Conservation (phyloP, 2,329 filamentous ascomycete species). For the Ophiostoma angusticollis region DNA sequence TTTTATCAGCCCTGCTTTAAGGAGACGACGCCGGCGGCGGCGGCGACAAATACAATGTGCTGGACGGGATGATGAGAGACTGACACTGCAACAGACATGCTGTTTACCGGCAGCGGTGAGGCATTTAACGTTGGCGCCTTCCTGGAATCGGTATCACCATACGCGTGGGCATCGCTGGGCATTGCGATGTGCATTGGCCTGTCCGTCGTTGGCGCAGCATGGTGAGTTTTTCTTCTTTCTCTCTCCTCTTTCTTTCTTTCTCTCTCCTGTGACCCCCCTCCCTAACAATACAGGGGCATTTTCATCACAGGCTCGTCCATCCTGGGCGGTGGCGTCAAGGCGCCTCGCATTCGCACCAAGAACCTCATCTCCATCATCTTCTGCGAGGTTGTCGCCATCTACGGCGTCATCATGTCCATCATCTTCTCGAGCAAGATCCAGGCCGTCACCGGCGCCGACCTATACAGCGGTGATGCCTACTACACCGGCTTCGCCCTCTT, state of each 20-base stretch:
- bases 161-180: slow-evolving; percentile 81
- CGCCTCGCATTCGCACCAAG: slow-evolving; percentile 96
- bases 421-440: slow-evolving; percentile 87
- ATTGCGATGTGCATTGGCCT: slow-evolving; percentile 91
- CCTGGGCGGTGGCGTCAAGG: slow-evolving; percentile 89
- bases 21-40: background rate
- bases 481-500: slow-evolving; percentile 94
- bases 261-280: background rate
- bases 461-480: slow-evolving; percentile 68
- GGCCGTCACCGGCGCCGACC: slow-evolving; percentile 46
- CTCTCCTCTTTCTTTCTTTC: background rate
- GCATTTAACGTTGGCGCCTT: slow-evolving; percentile 95
- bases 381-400: slow-evolving; percentile 98
- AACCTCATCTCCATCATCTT: slow-evolving; percentile 99
- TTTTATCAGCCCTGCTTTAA: no score
- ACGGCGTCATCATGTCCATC: slow-evolving; percentile 99
- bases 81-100: slow-evolving; percentile 60
- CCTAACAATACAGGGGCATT: slow-evolving; percentile 60
- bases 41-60: slow-evolving; percentile 9
- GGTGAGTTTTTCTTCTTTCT: slow-evolving; percentile 43
- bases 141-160: slow-evolving; percentile 85
- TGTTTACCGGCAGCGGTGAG: slow-evolving; percentile 94
- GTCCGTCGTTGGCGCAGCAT: slow-evolving; percentile 93
- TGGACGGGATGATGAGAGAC: background rate
- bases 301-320: slow-evolving; percentile 98